phyloP scores from a whole-genome alignment of 2,329 filamentous ascomycete species.

The Verticillium nubilum region DNA sequence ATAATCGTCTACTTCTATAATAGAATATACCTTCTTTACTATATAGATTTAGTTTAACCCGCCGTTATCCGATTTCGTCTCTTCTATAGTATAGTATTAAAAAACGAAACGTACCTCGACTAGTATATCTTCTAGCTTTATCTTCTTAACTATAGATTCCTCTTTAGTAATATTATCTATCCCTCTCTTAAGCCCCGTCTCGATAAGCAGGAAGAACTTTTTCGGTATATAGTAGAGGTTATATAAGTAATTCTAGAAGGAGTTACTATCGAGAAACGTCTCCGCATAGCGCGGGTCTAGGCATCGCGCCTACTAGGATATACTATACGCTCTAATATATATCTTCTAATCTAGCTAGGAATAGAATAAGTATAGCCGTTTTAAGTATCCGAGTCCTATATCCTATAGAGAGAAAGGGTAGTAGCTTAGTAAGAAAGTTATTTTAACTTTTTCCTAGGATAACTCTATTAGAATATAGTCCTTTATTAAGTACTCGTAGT shows the following conservation, averaged over 20 bases:
- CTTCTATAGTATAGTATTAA: background rate
- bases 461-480: background rate
- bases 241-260: background rate
- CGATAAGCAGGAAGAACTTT: background rate
- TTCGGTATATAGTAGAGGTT: background rate
- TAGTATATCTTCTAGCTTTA: background rate
- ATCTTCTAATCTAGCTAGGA: background rate
- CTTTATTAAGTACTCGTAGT: background rate
- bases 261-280: background rate
- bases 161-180: background rate
- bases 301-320: background rate
- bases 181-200: background rate
- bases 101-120: background rate
- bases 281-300: background rate
- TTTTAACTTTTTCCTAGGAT: background rate
- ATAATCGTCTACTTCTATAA: background rate
- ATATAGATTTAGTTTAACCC: background rate
- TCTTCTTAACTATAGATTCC: background rate
- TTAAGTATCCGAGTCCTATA: background rate
- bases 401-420: background rate
- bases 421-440: background rate
- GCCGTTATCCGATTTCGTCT: background rate
- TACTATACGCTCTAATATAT: background rate
- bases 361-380: background rate
- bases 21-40: background rate